These are phyloP conservation scores for Podospora australis DNA, from an alignment of 495 filamentous ascomycete species.

Conservation along the genomic window DNA sequence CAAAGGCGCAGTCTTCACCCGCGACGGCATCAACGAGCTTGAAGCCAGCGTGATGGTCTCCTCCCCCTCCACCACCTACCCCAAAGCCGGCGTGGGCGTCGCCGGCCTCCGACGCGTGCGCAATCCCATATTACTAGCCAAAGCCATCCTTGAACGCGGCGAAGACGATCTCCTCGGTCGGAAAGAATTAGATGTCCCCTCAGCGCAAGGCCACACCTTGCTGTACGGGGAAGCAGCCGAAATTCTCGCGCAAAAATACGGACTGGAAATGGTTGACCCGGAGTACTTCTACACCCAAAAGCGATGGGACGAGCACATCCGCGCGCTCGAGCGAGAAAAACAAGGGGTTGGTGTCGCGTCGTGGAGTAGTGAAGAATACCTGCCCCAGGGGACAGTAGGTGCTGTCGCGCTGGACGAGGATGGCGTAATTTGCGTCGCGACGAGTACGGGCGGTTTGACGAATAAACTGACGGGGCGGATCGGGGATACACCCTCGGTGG, in stretches of 20 bases:
- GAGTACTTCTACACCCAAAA: constrained; percentile 71
- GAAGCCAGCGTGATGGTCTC: constrained; percentile 90
- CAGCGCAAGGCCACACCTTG: constrained; percentile 59
- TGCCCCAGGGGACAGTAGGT: constrained; percentile 79
- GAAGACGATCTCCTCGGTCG: constrained; percentile 36
- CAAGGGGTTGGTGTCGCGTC: constrained; percentile 24
- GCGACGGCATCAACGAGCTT: constrained; percentile 74
- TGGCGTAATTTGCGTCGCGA: constrained; percentile 71
- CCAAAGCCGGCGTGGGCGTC: constrained; percentile 71
- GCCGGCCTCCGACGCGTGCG: constrained; percentile 65
- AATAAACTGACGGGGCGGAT: constrained; percentile 83
- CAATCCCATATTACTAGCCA: constrained; percentile 73
- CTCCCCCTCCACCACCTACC: constrained; percentile 40
- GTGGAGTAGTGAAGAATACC: constrained; percentile 51
- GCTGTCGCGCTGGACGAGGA: constrained; percentile 69
- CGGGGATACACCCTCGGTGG: constrained; percentile 81
- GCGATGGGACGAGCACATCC: constrained; percentile 76
- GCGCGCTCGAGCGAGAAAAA: constrained; percentile 53
- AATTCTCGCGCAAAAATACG: constrained; percentile 57
- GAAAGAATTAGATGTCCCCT: constrained; percentile 31
- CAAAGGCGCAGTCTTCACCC: constrained; percentile 80
- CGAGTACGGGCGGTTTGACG: constrained; percentile 81
- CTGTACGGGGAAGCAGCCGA: constrained; percentile 64
- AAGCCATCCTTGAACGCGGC: constrained; percentile 61
- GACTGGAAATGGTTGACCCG: constrained; percentile 58